Evolutionary conservation across 768 basidiomycete genomes (phyloP).

Genomic region (Rickenella mellea): DNA sequence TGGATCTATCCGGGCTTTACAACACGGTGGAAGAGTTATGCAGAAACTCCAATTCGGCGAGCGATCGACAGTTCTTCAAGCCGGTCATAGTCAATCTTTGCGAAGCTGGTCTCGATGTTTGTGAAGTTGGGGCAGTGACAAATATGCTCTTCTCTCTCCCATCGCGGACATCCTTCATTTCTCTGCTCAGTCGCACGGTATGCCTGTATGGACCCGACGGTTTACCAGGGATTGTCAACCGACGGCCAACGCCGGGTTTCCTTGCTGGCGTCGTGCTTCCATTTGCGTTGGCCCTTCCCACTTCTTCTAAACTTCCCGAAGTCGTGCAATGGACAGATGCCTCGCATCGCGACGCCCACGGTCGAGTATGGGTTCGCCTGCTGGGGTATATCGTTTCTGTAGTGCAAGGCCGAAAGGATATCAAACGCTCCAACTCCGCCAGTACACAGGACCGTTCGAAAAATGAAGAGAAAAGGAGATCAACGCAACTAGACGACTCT

Average conservation of each 20-base stretch:
- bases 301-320: slow-evolving; percentile 31
- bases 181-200: slow-evolving; percentile 25
- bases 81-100: slow-evolving; percentile 24
- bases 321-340: slow-evolving; percentile 33
- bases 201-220: slow-evolving; percentile 43
- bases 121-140: slow-evolving; percentile 23
- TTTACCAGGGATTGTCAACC: slow-evolving; percentile 46
- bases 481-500: slow-evolving; percentile 9
- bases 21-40: slow-evolving; percentile 38
- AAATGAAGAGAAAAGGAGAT: slow-evolving; percentile 31
- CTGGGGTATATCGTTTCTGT: slow-evolving; percentile 48
- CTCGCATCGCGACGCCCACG: slow-evolving; percentile 35
- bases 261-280: slow-evolving; percentile 59
- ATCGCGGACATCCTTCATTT: slow-evolving; percentile 29
- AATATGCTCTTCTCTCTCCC: slow-evolving; percentile 20
- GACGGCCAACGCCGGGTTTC: slow-evolving; percentile 45
- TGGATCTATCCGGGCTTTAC: slow-evolving; percentile 54
- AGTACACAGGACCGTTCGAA: slow-evolving; percentile 32
- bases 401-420: slow-evolving; percentile 28
- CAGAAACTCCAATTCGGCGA: slow-evolving; percentile 36
- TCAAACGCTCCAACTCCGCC: slow-evolving; percentile 13
- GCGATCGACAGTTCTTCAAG: slow-evolving; percentile 40
- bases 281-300: slow-evolving; percentile 44
- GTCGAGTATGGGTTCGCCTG: slow-evolving; percentile 52
- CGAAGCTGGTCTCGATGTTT: slow-evolving; percentile 24